Base-by-base conservation (phyloP, 176 grass and related monocot species). In the Ananas comosus region DNA sequence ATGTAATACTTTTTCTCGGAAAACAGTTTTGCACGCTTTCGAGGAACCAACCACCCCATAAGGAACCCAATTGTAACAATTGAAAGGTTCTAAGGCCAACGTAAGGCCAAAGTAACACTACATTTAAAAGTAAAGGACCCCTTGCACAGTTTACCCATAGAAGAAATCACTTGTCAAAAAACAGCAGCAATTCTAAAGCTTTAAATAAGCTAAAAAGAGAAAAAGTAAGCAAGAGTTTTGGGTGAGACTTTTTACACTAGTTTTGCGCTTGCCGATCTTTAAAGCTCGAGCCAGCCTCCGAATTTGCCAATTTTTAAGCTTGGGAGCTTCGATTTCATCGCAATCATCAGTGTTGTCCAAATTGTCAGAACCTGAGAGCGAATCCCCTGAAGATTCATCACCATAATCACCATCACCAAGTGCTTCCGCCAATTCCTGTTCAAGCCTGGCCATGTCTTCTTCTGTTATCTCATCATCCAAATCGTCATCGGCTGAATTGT, bases 261-360 rank as follows among this genome's bases (percentile, higher is more conserved):
- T 85, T 85, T 91, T 99, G 69, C 84, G 89, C 7, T 70, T 75
- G 22, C 89, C 94, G 16, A 82, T 86, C 76, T 99, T 90, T 16
- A 93, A 72, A 51, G 84, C 87, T 72, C 63, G 80, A 76, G 94
- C 89, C 74, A 99, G 67, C 74, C 85, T 93, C 69, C 64, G 71
- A 51, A 90, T 81, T 75, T 93, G 94, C 82, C 94, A 90, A 74
- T 75, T 93, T 83, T 91, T 99, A 33, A 93, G 82, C 66, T 81
- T 52, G 65, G 82, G 80, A 5, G 0, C 50, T 77, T 51, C 3
- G 1, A 65, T 50, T 82, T 74, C 69, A 18, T 79, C 59, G 16
- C 65, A 59, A 52, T 81, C 54, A 29, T 79, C 79, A 70, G 70
- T 74, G 65, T 16, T 70, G 17, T 56, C 76, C 67, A 50, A 70